These are phyloP conservation scores for Suhomyces terraborum DNA, from an alignment of 1,139 yeast species.

Conservation along the genomic window DNA sequence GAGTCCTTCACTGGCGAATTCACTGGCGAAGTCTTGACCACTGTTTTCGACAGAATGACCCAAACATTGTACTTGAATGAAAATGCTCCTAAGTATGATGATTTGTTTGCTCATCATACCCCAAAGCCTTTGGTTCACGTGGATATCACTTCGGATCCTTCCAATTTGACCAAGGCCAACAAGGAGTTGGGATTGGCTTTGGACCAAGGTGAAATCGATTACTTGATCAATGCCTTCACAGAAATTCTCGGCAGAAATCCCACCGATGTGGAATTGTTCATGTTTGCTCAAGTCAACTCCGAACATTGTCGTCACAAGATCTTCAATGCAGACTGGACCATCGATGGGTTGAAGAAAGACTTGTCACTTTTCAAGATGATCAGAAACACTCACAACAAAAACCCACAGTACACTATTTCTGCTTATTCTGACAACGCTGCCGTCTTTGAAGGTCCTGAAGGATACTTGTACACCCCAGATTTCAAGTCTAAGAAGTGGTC, in stretches of 20 bases:
- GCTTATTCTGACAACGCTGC: conserved; percentile 99
- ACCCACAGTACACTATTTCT: conserved; percentile 82
- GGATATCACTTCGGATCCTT: conserved; percentile 61
- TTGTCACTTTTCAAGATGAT: conserved; percentile 89
- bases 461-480: conserved; percentile 78
- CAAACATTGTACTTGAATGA: conserved; percentile 61
- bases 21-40: conserved; percentile 52
- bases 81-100: conserved; percentile 62
- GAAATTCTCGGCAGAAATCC: conserved; percentile 83
- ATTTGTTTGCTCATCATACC: conserved; percentile 72
- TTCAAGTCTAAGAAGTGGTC: conserved; percentile 70
- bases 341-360: conserved; percentile 78
- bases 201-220: conserved; percentile 90
- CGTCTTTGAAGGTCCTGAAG: conserved; percentile 85
- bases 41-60: conserved; percentile 94
- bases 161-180: conserved; percentile 74
- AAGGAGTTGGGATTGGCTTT: conserved; percentile 86
- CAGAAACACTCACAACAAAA: conserved; percentile 82
- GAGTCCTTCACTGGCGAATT: conserved; percentile 59
- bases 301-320: conserved; percentile 99
- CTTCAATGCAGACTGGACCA: conserved; percentile 98
- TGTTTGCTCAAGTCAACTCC: conserved; percentile 99
- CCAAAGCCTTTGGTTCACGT: conserved; percentile 87
- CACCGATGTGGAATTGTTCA: conserved; percentile 95
- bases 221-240: conserved; percentile 77